Conservation (phyloP, 441 rosid genomes). For the Biscutella laevigata region DNA sequence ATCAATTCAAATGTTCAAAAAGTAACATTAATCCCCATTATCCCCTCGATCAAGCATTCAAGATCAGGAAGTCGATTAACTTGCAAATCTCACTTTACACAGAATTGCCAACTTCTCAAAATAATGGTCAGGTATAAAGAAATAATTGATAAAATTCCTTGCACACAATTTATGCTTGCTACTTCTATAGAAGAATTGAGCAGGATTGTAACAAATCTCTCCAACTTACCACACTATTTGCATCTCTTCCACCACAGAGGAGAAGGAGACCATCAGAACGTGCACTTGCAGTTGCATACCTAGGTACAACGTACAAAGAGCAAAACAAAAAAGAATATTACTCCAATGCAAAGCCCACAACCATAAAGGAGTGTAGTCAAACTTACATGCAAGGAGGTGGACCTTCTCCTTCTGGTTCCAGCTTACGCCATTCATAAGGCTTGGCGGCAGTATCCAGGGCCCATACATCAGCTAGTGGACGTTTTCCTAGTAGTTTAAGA, state of each 20-base stretch:
- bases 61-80: neutral
- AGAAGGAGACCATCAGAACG: too few species aligned
- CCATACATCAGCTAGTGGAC: slow-evolving; percentile 98
- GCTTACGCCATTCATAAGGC: slow-evolving; percentile 98
- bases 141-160: neutral
- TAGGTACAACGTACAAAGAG: slow-evolving; percentile 21
- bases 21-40: too few species aligned
- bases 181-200: neutral
- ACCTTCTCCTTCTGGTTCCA: slow-evolving; percentile 99
- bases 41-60: neutral
- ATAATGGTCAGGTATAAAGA: neutral
- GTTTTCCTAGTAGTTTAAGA: slow-evolving; percentile 54
- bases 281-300: too few species aligned
- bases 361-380: slow-evolving; percentile 10
- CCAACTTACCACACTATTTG: slow-evolving; percentile 78
- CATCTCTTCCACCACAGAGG: slow-evolving; percentile 98
- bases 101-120: neutral
- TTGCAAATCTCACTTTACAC: neutral
- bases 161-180: neutral
- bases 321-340: slow-evolving; percentile 5
- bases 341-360: neutral
- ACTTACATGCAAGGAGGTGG: slow-evolving; percentile 99
- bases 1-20: slow-evolving; percentile 21
- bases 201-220: slow-evolving; percentile 1
- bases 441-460: slow-evolving; percentile 99